These are phyloP conservation scores for Rhypophila decipiens DNA, from an alignment of 495 filamentous ascomycete genomes.

Conservation along the genomic window DNA sequence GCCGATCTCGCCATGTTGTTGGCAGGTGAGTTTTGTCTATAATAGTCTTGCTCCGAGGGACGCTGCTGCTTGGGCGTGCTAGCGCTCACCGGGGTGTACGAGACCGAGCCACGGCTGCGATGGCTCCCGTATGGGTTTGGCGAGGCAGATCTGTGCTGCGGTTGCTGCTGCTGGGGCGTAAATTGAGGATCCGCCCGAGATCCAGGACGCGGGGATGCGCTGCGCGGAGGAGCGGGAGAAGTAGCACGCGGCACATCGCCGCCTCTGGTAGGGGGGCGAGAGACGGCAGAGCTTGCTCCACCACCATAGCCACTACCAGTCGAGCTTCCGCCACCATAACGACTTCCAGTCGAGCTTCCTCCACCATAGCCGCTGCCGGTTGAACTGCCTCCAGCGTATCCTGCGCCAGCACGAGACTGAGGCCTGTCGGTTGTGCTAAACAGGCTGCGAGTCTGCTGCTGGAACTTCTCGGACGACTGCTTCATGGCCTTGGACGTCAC, in stretches of 20 bases:
- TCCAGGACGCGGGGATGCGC: constrained; percentile 45
- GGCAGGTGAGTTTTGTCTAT: constrained; percentile 47
- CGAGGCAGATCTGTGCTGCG: constrained; percentile 39
- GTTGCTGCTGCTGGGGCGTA: too few relatives aligned
- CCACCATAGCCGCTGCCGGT: constrained; percentile 17
- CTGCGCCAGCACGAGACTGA: constrained; percentile 12
- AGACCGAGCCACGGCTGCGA: constrained; percentile 16
- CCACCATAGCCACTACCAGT: constrained; percentile 15
- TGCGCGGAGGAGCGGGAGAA: constrained; percentile 45
- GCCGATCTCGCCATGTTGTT: constrained; percentile 46
- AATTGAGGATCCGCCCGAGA: constrained; percentile 20
- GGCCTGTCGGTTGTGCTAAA: constrained; percentile 52
- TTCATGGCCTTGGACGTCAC: constrained; percentile 92
- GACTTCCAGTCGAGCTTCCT: constrained; percentile 20
- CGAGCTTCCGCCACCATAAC: constrained; percentile 36
- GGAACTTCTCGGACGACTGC: constrained; percentile 80
- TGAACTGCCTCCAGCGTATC: constrained; percentile 37
- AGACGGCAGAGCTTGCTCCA: constrained; percentile 13
- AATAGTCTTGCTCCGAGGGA: constrained; percentile 40
- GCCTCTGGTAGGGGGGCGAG: constrained; percentile 41
- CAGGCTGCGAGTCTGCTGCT: constrained; percentile 75
- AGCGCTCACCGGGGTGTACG: constrained; percentile 10
- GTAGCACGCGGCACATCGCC: constrained; percentile 43
- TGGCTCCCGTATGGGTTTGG: constrained; percentile 48
- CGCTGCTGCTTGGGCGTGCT: constrained; percentile 43